Evolutionary conservation across 2,329 filamentous ascomycete species (phyloP).

Genomic region (Venturia asperata): DNA sequence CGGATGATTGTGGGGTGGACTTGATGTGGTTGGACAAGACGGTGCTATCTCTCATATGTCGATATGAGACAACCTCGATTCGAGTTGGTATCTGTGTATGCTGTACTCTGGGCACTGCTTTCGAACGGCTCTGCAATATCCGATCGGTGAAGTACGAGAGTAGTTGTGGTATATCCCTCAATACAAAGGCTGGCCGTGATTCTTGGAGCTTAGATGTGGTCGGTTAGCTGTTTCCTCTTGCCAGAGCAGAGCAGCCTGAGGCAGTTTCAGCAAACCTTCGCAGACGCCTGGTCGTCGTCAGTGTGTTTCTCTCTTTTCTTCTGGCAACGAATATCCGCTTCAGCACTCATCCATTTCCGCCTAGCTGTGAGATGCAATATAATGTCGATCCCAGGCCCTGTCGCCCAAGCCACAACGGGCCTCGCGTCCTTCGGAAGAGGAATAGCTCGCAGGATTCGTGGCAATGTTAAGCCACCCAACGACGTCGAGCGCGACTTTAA

Average conservation of each 20-base stretch:
- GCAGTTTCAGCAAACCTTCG: too few relatives aligned
- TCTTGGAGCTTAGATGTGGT: too few relatives aligned
- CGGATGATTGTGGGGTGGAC: not conserved
- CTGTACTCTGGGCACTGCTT: not conserved
- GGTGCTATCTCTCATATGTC: not conserved
- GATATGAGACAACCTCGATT: not conserved
- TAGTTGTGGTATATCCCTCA: too few relatives aligned
- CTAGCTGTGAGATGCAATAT: not conserved
- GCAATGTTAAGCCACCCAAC: constrained; percentile 1
- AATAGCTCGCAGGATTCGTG: constrained; percentile 5
- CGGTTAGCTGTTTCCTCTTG: too few relatives aligned
- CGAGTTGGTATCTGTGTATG: not conserved
- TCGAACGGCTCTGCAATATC: not conserved
- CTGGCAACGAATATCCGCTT: not conserved
- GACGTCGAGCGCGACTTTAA: not conserved
- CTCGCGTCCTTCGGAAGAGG: constrained; percentile 3
- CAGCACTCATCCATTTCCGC: not conserved
- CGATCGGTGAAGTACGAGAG: not conserved
- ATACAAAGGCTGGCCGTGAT: too few relatives aligned
- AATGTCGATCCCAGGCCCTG: not conserved
- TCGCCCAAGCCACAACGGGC: constrained; percentile 6
- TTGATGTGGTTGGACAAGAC: not conserved
- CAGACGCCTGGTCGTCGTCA: too few relatives aligned
- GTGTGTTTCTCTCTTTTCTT: too few relatives aligned
- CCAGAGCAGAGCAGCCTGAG: too few relatives aligned